These are phyloP conservation scores for Beauveria rudraprayagi DNA, from an alignment of 2,329 filamentous ascomycete genomes.

Conservation along the genomic window DNA sequence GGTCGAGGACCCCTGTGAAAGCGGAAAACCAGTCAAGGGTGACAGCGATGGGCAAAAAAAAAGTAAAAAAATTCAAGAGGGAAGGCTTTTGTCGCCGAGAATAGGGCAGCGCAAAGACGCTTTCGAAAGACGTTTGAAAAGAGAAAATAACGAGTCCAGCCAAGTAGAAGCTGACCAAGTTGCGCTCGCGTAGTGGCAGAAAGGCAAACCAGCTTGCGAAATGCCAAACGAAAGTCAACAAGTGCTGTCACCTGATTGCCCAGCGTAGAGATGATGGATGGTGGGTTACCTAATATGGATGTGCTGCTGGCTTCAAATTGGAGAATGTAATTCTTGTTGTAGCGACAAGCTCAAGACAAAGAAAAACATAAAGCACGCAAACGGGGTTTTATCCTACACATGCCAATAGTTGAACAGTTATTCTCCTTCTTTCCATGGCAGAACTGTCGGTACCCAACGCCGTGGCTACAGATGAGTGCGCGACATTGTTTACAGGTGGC, in stretches of 20 bases:
- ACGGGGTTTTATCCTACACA: not conserved
- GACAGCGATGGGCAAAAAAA: slow-evolving; percentile 1
- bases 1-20: not conserved
- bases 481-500: slow-evolving; percentile 2
- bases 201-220: not conserved
- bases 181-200: not conserved
- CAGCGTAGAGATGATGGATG: not conserved
- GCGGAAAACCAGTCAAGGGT: not conserved
- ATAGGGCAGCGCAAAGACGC: not conserved
- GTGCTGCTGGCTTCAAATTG: not conserved
- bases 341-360: not conserved
- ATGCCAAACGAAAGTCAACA: slow-evolving; percentile 7
- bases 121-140: not conserved
- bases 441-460: not conserved
- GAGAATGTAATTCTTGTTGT: not conserved
- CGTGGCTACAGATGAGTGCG: not conserved
- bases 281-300: slow-evolving; percentile 6
- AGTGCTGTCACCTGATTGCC: slow-evolving; percentile 10
- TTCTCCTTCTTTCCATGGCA: not conserved
- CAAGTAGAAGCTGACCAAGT: not conserved
- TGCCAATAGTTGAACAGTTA: too few relatives aligned
- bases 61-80: not conserved
- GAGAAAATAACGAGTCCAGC: not conserved
- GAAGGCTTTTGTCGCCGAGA: not conserved
- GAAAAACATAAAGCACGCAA: not conserved